Evolutionary conservation across 768 basidiomycete species (phyloP).

Genomic region (Calocybe indica): DNA sequence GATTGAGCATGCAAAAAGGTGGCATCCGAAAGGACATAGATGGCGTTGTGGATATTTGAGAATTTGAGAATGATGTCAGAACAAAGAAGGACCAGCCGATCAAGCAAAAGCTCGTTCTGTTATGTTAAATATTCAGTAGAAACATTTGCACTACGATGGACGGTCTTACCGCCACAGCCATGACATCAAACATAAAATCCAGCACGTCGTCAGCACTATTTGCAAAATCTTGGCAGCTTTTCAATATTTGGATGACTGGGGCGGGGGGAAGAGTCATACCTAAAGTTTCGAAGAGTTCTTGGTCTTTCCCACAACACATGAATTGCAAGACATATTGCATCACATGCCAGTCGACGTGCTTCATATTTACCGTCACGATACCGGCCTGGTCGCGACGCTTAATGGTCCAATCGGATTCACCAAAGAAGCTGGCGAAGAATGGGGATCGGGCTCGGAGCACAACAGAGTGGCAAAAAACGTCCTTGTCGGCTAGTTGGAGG

Average conservation of each 20-base stretch:
- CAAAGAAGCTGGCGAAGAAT: slow-evolving; percentile 83
- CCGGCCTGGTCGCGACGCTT: slow-evolving; percentile 50
- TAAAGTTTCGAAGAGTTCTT: slow-evolving; percentile 64
- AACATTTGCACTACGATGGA: not conserved
- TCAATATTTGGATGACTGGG: not conserved
- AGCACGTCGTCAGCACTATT: slow-evolving; percentile 67
- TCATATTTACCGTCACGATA: slow-evolving; percentile 58
- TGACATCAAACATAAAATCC: slow-evolving; percentile 82
- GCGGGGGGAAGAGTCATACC: slow-evolving; percentile 34
- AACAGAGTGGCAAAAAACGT: slow-evolving; percentile 62
- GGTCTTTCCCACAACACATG: slow-evolving; percentile 67
- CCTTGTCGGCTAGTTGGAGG: slow-evolving; percentile 60
- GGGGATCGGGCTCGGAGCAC: slow-evolving; percentile 79
- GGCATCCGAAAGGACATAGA: slow-evolving; percentile 77
- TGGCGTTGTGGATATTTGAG: slow-evolving; percentile 70
- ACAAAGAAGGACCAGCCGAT: slow-evolving; percentile 78
- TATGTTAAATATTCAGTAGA: slow-evolving; percentile 2
- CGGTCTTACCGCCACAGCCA: slow-evolving; percentile 71
- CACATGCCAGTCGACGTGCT: slow-evolving; percentile 65
- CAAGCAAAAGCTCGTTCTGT: slow-evolving; percentile 86
- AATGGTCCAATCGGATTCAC: slow-evolving; percentile 74
- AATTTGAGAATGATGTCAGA: slow-evolving; percentile 66
- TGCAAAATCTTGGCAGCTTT: slow-evolving; percentile 43
- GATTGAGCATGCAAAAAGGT: slow-evolving; percentile 66
- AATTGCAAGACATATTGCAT: slow-evolving; percentile 74